phyloP scores from a whole-genome alignment of 768 basidiomycete genomes.

The Mycena polygramma region DNA sequence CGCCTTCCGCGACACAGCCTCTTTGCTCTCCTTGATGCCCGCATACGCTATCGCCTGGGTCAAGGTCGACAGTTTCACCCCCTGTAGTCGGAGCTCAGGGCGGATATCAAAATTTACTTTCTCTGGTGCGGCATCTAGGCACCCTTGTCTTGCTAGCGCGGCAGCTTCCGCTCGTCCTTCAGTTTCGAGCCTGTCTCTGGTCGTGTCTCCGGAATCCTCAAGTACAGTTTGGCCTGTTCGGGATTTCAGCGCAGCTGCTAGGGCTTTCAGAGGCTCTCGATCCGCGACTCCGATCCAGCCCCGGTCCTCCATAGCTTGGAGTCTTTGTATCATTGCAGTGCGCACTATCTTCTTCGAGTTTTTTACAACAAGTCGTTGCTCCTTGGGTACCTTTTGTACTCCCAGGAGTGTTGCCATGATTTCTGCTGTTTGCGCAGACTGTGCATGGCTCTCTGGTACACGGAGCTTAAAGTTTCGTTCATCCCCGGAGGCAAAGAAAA shows the following conservation, averaged over 20 bases:
- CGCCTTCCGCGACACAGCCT: background rate
- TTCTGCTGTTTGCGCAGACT: too few relatives aligned
- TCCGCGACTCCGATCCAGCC: slow-evolving; percentile 18
- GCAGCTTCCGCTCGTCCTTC: too few relatives aligned
- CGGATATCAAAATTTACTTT: too few relatives aligned
- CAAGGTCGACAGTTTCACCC: background rate
- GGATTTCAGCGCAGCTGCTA: slow-evolving; percentile 7
- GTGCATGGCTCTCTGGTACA: background rate
- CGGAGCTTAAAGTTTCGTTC: background rate
- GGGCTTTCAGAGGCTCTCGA: background rate
- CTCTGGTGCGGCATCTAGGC: too few relatives aligned
- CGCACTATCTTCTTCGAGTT: background rate
- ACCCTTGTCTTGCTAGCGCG: too few relatives aligned
- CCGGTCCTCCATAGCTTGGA: background rate
- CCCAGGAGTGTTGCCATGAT: background rate
- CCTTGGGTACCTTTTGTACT: background rate
- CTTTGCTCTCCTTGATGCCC: background rate
- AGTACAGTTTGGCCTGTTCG: background rate
- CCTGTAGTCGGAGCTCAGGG: background rate
- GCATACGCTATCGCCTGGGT: background rate
- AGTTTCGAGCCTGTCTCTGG: too few relatives aligned
- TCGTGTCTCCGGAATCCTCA: too few relatives aligned
- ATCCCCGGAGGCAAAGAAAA: background rate
- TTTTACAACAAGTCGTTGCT: background rate
- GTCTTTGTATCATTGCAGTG: too few relatives aligned